Evolutionary conservation across 2,329 filamentous ascomycete genomes (phyloP).

Genomic region (Rugonectria rugulosa): DNA sequence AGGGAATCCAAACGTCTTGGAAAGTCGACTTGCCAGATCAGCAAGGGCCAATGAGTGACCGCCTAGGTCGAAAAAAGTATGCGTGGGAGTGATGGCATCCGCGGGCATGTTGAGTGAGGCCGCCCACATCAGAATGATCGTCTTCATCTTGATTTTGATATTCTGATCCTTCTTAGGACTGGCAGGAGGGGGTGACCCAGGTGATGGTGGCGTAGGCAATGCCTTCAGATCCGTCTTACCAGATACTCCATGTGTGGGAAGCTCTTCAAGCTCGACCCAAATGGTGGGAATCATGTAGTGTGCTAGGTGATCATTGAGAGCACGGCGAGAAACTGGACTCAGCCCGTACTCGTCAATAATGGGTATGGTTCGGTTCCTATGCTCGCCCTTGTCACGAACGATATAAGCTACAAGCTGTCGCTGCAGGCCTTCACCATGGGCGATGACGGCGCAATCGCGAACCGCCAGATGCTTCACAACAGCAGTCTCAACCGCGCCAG

Average conservation of each 20-base stretch:
- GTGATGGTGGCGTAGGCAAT: slow-evolving; percentile 69
- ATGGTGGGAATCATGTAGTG: slow-evolving; percentile 85
- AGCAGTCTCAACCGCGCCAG: slow-evolving; percentile 77
- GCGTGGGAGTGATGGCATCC: slow-evolving; percentile 69
- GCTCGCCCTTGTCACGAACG: slow-evolving; percentile 69
- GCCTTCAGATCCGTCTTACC: slow-evolving; percentile 79
- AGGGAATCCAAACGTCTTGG: slow-evolving; percentile 74
- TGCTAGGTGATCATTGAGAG: slow-evolving; percentile 71
- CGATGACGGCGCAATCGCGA: slow-evolving; percentile 73
- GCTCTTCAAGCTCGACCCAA: slow-evolving; percentile 75
- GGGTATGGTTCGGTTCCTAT: slow-evolving; percentile 64
- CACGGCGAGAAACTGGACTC: slow-evolving; percentile 72
- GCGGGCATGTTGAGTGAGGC: slow-evolving; percentile 71
- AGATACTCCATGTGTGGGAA: slow-evolving; percentile 80
- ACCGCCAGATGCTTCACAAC: slow-evolving; percentile 76
- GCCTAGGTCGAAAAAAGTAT: slow-evolving; percentile 83
- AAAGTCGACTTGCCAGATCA: slow-evolving; percentile 74
- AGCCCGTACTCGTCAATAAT: slow-evolving; percentile 75
- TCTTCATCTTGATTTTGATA: slow-evolving; percentile 70
- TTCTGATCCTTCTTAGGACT: slow-evolving; percentile 58
- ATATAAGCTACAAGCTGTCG: slow-evolving; percentile 80
- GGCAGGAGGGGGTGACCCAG: slow-evolving; percentile 51
- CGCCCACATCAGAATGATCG: slow-evolving; percentile 77
- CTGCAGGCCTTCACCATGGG: slow-evolving; percentile 79
- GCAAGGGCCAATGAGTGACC: slow-evolving; percentile 82